Base-by-base conservation (phyloP, 306 rosid species). In the Trichosanthes cucumerina region DNA sequence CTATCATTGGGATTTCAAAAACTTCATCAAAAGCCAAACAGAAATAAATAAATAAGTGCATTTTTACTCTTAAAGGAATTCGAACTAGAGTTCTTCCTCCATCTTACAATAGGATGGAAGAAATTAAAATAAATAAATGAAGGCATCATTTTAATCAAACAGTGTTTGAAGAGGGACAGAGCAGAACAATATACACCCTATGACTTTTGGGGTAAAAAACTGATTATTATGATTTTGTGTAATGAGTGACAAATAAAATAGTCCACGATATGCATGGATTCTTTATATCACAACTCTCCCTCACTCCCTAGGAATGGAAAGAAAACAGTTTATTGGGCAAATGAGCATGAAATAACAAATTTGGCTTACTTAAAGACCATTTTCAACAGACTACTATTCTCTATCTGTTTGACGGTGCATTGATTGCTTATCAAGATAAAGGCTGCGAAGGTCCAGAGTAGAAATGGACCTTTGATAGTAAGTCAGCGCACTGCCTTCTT, bases 381-480 rank as follows among this genome's bases (percentile, higher is more conserved):
- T 24, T 46, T 24, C 39, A 46, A 46, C 26, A 71, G 58, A 16
- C 7, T 72, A 46, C 80, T 72, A 78, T 11, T 81, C 88, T 64
- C 68, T 77, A 43, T 84, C 82, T 4, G 85, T 47, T 81, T 68
- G 83, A 4, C 78, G 59, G 69, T 75, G 71, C 60, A 68, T 76
- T 66, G 86, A 60, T 19, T 80, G 47, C 64, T 80, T 86, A 19
- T 89, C 86, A 0, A 78, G 85, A 78, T 85, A 83, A 56, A 80
- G 65, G 47, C 76, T 83, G 81, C 85, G 90, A 69, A 87, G 77
- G 73, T 92, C 96, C 84, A 87, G 54, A 0, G 84, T 73, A 16
- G 96, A 92, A 75, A 87, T 77, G 43, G 97, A 89, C 78, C 87
- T 84, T 23, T 86, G 88, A 59, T 69, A 62, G 34, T 81, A 88